Conservation (phyloP, 1,284 basidiomycete genomes). For the Golubevia sp. region DNA sequence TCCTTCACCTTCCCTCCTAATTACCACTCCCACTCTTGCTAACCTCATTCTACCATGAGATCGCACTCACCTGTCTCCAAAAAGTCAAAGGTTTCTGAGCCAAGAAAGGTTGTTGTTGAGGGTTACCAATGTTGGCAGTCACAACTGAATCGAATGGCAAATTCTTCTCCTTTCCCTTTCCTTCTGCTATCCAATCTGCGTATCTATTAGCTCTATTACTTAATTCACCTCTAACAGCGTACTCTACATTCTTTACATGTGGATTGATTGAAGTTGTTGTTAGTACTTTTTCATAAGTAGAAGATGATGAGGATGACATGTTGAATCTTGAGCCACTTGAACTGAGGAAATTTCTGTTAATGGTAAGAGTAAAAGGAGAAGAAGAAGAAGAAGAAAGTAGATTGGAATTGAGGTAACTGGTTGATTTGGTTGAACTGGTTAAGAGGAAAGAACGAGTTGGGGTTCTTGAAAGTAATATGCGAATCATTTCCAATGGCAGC, state of each 20-base stretch:
- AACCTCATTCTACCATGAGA: background rate
- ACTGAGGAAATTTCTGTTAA: too few species aligned
- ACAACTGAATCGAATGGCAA: conserved; percentile 51
- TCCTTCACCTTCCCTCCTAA: background rate
- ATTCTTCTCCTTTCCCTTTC: conserved; percentile 13
- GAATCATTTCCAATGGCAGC: too few species aligned
- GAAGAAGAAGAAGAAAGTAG: too few species aligned
- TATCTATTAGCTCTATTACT: conserved; percentile 48
- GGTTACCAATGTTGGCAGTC: conserved; percentile 59
- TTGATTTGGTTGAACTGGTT: too few species aligned
- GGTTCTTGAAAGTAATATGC: too few species aligned
- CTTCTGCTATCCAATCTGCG: conserved; percentile 32
- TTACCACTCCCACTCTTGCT: background rate
- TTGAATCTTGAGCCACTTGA: too few species aligned
- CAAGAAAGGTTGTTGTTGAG: conserved; percentile 54
- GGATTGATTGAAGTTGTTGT: conserved; percentile 51
- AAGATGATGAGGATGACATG: conserved; percentile 16
- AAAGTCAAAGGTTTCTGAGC: conserved; percentile 59
- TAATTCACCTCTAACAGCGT: conserved; percentile 56
- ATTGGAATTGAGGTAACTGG: too few species aligned
- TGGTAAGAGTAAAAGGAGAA: background rate
- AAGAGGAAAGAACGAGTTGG: too few species aligned
- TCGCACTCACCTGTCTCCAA: conserved; percentile 43
- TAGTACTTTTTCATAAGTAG: conserved; percentile 31
- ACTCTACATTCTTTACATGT: conserved; percentile 48